Evolutionary conservation across 352 stramenopile species (phyloP).

Genomic region (Phytopythium chamaehyphon): DNA sequence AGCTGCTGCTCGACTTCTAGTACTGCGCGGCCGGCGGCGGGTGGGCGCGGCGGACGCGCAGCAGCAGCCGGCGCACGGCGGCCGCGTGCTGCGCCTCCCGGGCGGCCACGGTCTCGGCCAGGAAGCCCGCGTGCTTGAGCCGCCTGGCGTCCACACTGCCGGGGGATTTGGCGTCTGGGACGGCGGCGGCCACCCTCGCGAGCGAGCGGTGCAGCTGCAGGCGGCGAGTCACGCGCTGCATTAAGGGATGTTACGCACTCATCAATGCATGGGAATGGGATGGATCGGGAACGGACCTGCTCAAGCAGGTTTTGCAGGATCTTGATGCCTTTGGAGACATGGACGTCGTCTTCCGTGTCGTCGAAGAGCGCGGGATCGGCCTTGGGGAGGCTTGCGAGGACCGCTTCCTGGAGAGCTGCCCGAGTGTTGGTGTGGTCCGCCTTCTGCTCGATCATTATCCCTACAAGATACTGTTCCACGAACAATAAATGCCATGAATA

Average conservation of each 20-base stretch:
- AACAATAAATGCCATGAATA: neutral
- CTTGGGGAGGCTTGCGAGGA: slow-evolving; percentile 14
- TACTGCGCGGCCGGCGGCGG: slow-evolving; percentile 3
- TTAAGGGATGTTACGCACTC: too few species aligned
- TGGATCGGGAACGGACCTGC: slow-evolving; percentile 30
- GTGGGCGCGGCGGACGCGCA: slow-evolving; percentile 5
- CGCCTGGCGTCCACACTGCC: slow-evolving; percentile 27
- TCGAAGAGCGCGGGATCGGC: neutral
- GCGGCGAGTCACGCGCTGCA: slow-evolving; percentile 46
- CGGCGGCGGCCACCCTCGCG: slow-evolving; percentile 47
- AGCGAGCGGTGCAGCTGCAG: slow-evolving; percentile 61
- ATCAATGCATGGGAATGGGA: neutral
- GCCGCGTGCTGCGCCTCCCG: slow-evolving; percentile 32
- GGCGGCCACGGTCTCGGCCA: slow-evolving; percentile 36
- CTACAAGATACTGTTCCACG: slow-evolving; percentile 37
- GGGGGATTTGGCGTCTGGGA: neutral
- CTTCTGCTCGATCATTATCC: slow-evolving; percentile 60
- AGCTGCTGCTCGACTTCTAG: slow-evolving; percentile 80
- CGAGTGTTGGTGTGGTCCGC: slow-evolving; percentile 37
- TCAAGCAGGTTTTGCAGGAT: slow-evolving; percentile 60
- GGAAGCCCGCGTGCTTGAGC: slow-evolving; percentile 45
- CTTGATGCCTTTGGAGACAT: slow-evolving; percentile 13
- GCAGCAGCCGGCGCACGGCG: slow-evolving; percentile 18
- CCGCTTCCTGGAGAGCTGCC: slow-evolving; percentile 24
- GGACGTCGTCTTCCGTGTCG: slow-evolving; percentile 1